Conservation (phyloP, 148 eudicot genomes). For the Silene latifolia region DNA sequence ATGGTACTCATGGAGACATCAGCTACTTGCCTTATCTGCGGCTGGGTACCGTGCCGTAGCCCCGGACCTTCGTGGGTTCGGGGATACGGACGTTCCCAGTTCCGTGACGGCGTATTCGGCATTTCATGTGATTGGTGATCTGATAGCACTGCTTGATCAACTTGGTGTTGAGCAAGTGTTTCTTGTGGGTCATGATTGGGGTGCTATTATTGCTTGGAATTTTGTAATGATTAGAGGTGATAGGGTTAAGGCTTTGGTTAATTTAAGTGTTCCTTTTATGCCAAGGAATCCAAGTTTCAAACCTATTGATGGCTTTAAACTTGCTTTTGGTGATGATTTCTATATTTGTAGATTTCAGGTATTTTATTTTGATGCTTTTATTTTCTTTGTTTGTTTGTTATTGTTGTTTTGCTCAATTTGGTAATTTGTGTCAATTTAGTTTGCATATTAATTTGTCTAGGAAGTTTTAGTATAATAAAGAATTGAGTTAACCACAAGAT, state of each 20-base stretch:
- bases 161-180: constrained; percentile 38
- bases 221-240: constrained; percentile 43
- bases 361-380: background rate
- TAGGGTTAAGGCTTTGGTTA: constrained; percentile 40
- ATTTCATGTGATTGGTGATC: constrained; percentile 50
- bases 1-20: constrained; percentile 61
- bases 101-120: constrained; percentile 32
- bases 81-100: constrained; percentile 47
- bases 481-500: no score
- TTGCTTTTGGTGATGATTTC: constrained; percentile 43
- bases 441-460: no score
- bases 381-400: background rate
- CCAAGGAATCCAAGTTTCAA: constrained; percentile 39
- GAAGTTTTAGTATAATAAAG: no score
- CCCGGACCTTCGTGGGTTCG: constrained; percentile 62
- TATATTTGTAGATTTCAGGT: constrained; percentile 66
- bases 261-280: constrained; percentile 38
- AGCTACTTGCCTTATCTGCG: constrained; percentile 33
- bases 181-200: constrained; percentile 61
- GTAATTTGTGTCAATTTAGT: no score
- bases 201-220: constrained; percentile 46
- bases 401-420: no score
- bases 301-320: constrained; percentile 29
- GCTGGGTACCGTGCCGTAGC: constrained; percentile 47
- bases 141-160: constrained; percentile 38